A percentile compares a stretch with the other conserved stretches of the same genome.
Evolutionary conservation across 2,329 filamentous ascomycete species (phyloP).

Genomic region (Sphaerulina musiva): DNA sequence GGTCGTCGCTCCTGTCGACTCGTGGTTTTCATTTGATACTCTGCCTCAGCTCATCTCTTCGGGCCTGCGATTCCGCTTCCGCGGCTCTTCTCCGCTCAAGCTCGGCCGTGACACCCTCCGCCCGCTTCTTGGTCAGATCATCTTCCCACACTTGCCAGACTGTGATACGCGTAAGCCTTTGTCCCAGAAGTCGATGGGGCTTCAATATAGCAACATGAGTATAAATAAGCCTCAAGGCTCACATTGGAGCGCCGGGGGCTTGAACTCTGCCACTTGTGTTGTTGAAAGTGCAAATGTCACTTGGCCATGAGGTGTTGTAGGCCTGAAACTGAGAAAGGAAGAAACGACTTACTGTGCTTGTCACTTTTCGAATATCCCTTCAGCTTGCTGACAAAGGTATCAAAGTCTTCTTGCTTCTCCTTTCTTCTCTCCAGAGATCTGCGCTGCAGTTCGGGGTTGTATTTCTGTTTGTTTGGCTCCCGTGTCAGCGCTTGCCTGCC

Average conservation of each 20-base stretch:
- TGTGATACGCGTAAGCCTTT: conserved; percentile 12
- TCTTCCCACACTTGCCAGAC: conserved; percentile 36
- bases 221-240: not conserved
- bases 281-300: no score
- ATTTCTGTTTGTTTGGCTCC: conserved; percentile 47
- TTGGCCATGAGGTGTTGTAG: no score
- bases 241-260: no score
- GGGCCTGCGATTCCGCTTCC: conserved; percentile 27
- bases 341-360: conserved; percentile 66
- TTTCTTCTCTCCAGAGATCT: conserved; percentile 73
- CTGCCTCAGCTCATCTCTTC: conserved; percentile 31
- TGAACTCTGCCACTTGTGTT: no score
- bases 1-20: not conserved
- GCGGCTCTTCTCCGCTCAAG: conserved; percentile 29
- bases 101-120: conserved; percentile 24
- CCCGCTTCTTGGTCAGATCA: conserved; percentile 25
- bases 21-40: conserved; percentile 23
- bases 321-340: not conserved
- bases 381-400: conserved; percentile 74
- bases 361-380: conserved; percentile 88
- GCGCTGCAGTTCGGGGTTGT: conserved; percentile 91
- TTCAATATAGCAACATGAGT: not conserved
- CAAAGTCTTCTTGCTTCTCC: conserved; percentile 75
- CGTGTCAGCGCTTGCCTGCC: not conserved
- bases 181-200: not conserved